Conservation (phyloP, 768 basidiomycete genomes). For the Jaapia argillacea region DNA sequence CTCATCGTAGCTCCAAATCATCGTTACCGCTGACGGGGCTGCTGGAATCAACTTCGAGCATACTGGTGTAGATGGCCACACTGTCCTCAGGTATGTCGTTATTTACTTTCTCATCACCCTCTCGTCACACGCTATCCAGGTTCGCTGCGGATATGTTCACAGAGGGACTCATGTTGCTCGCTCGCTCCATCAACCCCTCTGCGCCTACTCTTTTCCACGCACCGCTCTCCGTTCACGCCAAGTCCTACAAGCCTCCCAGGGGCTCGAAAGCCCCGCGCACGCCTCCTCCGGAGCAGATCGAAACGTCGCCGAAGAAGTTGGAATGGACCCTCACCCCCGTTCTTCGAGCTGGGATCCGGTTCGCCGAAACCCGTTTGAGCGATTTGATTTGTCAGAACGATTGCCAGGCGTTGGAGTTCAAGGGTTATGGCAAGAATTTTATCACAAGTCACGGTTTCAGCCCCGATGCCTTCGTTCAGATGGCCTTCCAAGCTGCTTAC, state of each 20-base stretch:
- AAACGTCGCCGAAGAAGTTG: constrained; percentile 89
- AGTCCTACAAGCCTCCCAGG: constrained; percentile 52
- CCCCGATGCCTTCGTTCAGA: constrained; percentile 98
- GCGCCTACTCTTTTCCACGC: constrained; percentile 94
- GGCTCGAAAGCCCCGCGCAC: constrained; percentile 12
- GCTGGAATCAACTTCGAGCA: constrained; percentile 99
- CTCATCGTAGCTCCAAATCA: constrained; percentile 97
- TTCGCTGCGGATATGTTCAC: constrained; percentile 93
- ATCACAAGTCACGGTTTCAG: constrained; percentile 92
- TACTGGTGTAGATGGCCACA: constrained; percentile 95
- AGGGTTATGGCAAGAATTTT: constrained; percentile 86
- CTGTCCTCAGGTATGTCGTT: constrained; percentile 62
- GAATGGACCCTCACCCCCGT: constrained; percentile 88
- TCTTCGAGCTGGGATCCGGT: constrained; percentile 77
- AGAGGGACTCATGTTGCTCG: constrained; percentile 95
- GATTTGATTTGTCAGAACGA: constrained; percentile 99
- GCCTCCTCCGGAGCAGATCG: constrained; percentile 37
- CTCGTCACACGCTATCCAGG: constrained; percentile 27
- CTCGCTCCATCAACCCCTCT: constrained; percentile 90
- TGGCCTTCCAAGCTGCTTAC: constrained; percentile 97
- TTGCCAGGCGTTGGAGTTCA: constrained; percentile 90
- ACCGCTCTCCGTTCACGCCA: constrained; percentile 72
- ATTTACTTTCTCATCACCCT: neutral
- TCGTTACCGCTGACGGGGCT: constrained; percentile 86
- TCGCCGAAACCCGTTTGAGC: constrained; percentile 88